Evolutionary conservation across 768 basidiomycete species (phyloP).

Genomic region (Sarcodon aspratus): DNA sequence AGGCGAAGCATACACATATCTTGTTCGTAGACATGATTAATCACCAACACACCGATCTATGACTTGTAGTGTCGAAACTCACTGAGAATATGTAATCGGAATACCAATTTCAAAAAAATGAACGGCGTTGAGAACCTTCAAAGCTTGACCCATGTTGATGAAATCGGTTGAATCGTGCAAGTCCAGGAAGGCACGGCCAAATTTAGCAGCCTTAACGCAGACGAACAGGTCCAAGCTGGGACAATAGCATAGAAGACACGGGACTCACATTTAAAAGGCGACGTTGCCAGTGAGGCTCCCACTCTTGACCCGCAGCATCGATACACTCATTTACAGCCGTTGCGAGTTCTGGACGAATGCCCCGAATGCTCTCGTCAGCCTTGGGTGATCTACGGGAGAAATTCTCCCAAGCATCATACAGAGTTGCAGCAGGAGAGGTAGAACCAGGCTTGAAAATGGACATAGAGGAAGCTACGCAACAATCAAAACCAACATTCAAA

Average conservation of each 20-base stretch:
- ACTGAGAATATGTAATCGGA: conserved; percentile 89
- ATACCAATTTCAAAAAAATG: conserved; percentile 88
- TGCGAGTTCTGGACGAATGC: conserved; percentile 76
- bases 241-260: not conserved
- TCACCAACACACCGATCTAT: conserved; percentile 2
- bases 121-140: conserved; percentile 92
- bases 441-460: conserved; percentile 92
- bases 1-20: conserved; percentile 76
- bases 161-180: conserved; percentile 89
- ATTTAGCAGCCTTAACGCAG: conserved; percentile 75
- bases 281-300: conserved; percentile 86
- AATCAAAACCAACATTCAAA: not conserved
- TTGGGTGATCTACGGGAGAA: conserved; percentile 79
- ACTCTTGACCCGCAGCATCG: conserved; percentile 87
- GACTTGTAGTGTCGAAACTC: conserved; percentile 15
- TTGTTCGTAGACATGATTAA: conserved; percentile 17
- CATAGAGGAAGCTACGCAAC: conserved; percentile 49
- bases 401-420: conserved; percentile 87
- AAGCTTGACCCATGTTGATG: conserved; percentile 81
- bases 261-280: conserved; percentile 63
- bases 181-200: conserved; percentile 89
- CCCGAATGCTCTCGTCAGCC: conserved; percentile 86
- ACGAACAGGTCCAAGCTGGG: not conserved
- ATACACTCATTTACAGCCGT: conserved; percentile 86
- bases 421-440: conserved; percentile 79